Evolutionary conservation across 83 land plant genomes (phyloP).

Genomic region (Diphasiastrum complanatum): DNA sequence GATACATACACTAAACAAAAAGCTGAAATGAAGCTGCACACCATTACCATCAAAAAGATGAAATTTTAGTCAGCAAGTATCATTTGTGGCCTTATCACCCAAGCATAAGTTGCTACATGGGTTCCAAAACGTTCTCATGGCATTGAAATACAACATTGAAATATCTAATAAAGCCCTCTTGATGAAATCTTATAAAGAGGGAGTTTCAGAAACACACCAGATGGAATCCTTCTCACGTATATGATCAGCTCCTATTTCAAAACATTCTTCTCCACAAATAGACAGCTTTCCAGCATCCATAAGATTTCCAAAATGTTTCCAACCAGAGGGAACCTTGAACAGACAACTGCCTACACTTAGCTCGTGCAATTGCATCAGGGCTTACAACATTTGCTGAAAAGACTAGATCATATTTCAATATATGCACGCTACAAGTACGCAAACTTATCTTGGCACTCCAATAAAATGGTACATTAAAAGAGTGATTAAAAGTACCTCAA

Average conservation of each 20-base stretch:
- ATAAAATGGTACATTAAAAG: not conserved
- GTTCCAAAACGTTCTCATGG: too few species aligned
- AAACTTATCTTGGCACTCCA: not conserved
- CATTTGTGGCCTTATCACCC: too few species aligned
- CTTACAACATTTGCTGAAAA: not conserved
- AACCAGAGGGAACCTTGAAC: slow-evolving; percentile 88
- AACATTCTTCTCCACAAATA: slow-evolving; percentile 95
- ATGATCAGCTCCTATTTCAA: slow-evolving; percentile 97
- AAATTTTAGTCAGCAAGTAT: too few species aligned
- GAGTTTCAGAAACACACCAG: slow-evolving; percentile 56
- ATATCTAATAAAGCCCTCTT: too few species aligned
- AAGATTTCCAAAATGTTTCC: slow-evolving; percentile 94
- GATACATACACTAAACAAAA: too few species aligned
- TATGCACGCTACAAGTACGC: not conserved
- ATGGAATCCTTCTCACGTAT: slow-evolving; percentile 98
- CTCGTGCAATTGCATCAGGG: not conserved
- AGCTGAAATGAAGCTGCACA: too few species aligned
- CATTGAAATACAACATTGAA: too few species aligned
- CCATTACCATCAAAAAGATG: too few species aligned
- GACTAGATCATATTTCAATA: not conserved
- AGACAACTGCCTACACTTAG: not conserved
- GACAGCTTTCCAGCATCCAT: slow-evolving; percentile 96
- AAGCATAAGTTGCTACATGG: too few species aligned
- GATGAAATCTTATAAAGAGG: too few species aligned
- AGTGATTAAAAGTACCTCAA: slow-evolving; percentile 49